Percentiles rank a stretch among this genome's conserved stretches.
Conservation (phyloP, 306 rosid species). For the Rosa persica region DNA sequence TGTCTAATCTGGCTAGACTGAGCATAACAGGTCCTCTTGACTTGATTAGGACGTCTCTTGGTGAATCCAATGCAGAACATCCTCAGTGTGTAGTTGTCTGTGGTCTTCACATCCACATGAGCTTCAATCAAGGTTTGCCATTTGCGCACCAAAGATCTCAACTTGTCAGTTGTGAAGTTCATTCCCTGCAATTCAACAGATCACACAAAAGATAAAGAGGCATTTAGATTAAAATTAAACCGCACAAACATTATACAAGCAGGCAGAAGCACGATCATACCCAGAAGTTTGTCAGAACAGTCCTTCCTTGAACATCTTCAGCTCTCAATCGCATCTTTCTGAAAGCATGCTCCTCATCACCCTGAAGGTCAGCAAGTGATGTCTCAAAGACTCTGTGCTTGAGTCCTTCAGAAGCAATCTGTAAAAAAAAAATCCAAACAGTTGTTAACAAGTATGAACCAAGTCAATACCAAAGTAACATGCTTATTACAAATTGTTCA, state of each 20-base stretch:
- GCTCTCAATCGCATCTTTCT: conserved; percentile 94
- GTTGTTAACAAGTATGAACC: background rate
- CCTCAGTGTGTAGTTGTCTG: conserved; percentile 73
- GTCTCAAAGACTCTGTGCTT: conserved; percentile 92
- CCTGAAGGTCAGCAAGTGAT: conserved; percentile 94
- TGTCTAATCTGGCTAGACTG: conserved; percentile 88
- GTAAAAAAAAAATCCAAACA: background rate
- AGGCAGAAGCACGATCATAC: conserved; percentile 32
- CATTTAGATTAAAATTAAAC: background rate
- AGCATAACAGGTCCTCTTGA: conserved; percentile 93
- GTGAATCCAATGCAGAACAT: conserved; percentile 96
- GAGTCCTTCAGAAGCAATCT: conserved; percentile 98
- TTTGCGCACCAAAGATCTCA: conserved; percentile 83
- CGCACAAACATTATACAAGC: too few species aligned
- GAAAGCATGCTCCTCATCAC: conserved; percentile 90
- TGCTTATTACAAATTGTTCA: background rate
- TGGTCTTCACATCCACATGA: conserved; percentile 90
- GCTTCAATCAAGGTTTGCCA: conserved; percentile 96
- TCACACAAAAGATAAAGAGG: background rate
- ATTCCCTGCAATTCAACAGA: conserved; percentile 53
- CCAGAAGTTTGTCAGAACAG: conserved; percentile 91
- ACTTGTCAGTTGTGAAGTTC: conserved; percentile 85
- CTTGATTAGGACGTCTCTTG: conserved; percentile 75
- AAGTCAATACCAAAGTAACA: background rate
- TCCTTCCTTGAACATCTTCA: conserved; percentile 90